phyloP scores from a whole-genome alignment of 1,139 yeast species.

The Yamadazyma sp. region DNA sequence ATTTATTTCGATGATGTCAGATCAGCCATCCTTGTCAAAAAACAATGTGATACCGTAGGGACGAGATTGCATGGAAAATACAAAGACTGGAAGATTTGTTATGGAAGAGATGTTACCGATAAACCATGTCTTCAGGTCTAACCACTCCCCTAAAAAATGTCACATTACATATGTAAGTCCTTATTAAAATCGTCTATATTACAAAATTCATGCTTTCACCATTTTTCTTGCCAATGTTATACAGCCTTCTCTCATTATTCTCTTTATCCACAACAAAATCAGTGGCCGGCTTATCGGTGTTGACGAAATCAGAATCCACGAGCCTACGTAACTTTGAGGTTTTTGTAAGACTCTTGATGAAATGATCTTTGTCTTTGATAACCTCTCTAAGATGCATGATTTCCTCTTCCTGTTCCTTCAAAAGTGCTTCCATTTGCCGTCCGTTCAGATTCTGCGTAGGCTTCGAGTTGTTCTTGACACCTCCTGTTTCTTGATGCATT shows the following conservation, averaged over 20 bases:
- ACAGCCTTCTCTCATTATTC: slow-evolving; percentile 12
- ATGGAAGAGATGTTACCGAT: slow-evolving; percentile 69
- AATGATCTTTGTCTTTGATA: slow-evolving; percentile 69
- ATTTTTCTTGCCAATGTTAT: slow-evolving; percentile 13
- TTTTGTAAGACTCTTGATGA: slow-evolving; percentile 71
- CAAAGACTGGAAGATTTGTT: slow-evolving; percentile 62
- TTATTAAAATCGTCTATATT: slow-evolving; percentile 9
- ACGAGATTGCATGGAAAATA: slow-evolving; percentile 49
- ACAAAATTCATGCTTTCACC: slow-evolving; percentile 15
- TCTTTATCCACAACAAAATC: slow-evolving; percentile 10
- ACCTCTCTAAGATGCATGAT: slow-evolving; percentile 62
- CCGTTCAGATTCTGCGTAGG: slow-evolving; percentile 13
- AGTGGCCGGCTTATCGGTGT: slow-evolving; percentile 4
- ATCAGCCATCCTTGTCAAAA: slow-evolving; percentile 65
- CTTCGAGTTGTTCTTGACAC: slow-evolving; percentile 3
- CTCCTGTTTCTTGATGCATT: slow-evolving; percentile 21
- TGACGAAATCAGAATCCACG: slow-evolving; percentile 35
- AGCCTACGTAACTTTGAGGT: slow-evolving; percentile 53
- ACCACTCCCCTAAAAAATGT: background rate
- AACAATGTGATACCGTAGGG: slow-evolving; percentile 33
- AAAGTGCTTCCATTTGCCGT: slow-evolving; percentile 15
- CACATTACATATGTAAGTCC: background rate
- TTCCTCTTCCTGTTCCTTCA: slow-evolving; percentile 71
- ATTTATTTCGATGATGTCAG: slow-evolving; percentile 62
- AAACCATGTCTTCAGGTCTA: slow-evolving; percentile 26